Percentiles rank a stretch among this genome's conserved stretches.
Evolutionary conservation across 768 basidiomycete genomes (phyloP).

Genomic region (Steccherinum ochraceum): DNA sequence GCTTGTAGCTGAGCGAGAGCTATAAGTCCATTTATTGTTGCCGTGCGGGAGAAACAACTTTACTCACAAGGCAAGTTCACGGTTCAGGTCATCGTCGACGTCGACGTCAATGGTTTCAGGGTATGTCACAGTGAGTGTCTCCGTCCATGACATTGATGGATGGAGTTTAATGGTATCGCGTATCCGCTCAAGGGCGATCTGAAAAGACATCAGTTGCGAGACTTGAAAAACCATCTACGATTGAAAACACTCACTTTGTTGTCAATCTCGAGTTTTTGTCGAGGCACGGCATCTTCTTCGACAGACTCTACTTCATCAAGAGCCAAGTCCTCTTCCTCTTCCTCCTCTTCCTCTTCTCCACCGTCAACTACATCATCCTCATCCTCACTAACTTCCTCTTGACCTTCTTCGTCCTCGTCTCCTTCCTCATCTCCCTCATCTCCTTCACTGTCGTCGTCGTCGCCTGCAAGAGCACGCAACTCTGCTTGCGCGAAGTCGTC

Average conservation of each 20-base stretch:
- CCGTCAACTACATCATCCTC: conserved; percentile 21
- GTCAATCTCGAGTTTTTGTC: conserved; percentile 77
- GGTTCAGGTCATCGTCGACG: conserved; percentile 83
- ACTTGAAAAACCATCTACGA: background rate
- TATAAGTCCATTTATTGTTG: background rate
- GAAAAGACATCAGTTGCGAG: background rate
- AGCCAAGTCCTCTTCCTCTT: conserved; percentile 40
- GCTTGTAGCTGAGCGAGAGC: conserved; percentile 76
- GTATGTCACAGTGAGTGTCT: conserved; percentile 68
- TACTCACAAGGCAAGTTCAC: conserved; percentile 92
- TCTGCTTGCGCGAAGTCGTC: conserved; percentile 60
- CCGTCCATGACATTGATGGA: conserved; percentile 74
- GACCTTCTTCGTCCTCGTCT: conserved; percentile 27
- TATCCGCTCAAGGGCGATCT: conserved; percentile 80
- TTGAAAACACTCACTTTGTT: conserved; percentile 52
- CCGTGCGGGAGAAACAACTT: background rate
- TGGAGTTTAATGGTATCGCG: conserved; percentile 73
- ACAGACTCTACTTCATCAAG: conserved; percentile 63
- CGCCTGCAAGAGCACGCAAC: conserved; percentile 36
- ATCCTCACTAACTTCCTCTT: conserved; percentile 21
- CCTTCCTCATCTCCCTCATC: conserved; percentile 20
- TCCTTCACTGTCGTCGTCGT: conserved; percentile 18
- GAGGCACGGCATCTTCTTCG: conserved; percentile 78
- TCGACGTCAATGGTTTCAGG: conserved; percentile 71
- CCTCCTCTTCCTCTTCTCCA: conserved; percentile 22